A percentile compares a stretch with the other conserved stretches of the same genome.
Conservation (phyloP, 352 stramenopile genomes). For the Pythium grandisporangium region DNA sequence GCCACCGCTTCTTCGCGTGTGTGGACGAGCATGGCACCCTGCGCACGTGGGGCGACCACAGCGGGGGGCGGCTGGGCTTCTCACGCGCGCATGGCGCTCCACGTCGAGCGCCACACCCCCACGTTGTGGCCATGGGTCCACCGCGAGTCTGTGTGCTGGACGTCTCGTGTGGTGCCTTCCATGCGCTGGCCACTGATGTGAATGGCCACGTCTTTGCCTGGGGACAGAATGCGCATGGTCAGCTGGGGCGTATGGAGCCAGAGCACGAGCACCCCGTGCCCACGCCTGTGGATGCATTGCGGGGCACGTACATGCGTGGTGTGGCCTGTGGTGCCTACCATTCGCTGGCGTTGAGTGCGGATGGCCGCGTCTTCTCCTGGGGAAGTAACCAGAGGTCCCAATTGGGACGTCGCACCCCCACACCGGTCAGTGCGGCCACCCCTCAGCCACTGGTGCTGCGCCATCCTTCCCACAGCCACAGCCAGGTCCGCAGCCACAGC, state of each 20-base stretch:
- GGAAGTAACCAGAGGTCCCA: slow-evolving; percentile 61
- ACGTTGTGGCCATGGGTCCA: slow-evolving; percentile 23
- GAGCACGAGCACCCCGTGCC: slow-evolving; percentile 14
- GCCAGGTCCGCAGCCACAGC: no score
- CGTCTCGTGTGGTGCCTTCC: slow-evolving; percentile 61
- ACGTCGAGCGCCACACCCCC: slow-evolving; percentile 26
- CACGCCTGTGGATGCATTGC: slow-evolving; percentile 29
- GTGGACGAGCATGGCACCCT: slow-evolving; percentile 29
- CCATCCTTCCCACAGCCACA: no score
- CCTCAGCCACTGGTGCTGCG: no score
- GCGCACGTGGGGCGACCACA: slow-evolving; percentile 57
- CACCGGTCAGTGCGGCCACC: no score
- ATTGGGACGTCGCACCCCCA: slow-evolving; percentile 33
- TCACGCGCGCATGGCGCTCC: slow-evolving; percentile 26
- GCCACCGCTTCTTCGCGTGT: slow-evolving; percentile 51
- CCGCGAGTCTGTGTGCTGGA: slow-evolving; percentile 36
- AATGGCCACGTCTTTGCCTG: slow-evolving; percentile 71
- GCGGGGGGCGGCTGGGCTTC: slow-evolving; percentile 50
- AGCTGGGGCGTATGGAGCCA: slow-evolving; percentile 31
- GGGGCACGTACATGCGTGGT: slow-evolving; percentile 42
- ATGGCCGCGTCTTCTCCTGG: slow-evolving; percentile 58
- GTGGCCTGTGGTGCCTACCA: slow-evolving; percentile 71
- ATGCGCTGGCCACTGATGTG: slow-evolving; percentile 54
- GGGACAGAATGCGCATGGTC: slow-evolving; percentile 46
- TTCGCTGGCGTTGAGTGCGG: slow-evolving; percentile 51